These are phyloP conservation scores for Saprolegnia diclina DNA, from an alignment of 352 stramenopile genomes.

Conservation along the genomic window DNA sequence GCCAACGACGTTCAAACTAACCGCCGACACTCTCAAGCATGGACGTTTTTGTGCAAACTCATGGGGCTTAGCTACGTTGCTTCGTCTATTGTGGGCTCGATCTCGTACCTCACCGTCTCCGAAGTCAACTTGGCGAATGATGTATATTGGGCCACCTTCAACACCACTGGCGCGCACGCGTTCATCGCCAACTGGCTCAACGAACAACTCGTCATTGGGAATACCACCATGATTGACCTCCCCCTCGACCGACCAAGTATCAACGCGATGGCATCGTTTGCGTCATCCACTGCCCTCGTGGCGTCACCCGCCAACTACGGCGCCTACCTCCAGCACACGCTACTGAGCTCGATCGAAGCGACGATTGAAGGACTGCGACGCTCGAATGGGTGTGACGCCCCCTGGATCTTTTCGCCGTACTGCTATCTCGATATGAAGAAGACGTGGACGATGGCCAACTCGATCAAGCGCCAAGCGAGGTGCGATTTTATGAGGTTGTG, in stretches of 20 bases:
- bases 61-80: not conserved
- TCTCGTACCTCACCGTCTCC: conserved; percentile 15
- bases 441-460: conserved; percentile 7
- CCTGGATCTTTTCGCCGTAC: conserved; percentile 24
- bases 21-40: no score
- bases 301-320: not conserved
- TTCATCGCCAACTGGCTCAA: conserved; percentile 21
- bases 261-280: not conserved
- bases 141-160: conserved; percentile 13
- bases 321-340: conserved; percentile 1
- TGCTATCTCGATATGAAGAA: conserved; percentile 13
- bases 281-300: not conserved
- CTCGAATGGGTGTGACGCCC: conserved; percentile 1
- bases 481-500: no score
- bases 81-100: not conserved
- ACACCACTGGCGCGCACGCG: not conserved
- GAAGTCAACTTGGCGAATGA: conserved; percentile 20
- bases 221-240: not conserved
- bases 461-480: not conserved
- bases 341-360: conserved; percentile 5
- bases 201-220: conserved; percentile 7
- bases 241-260: not conserved
- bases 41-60: no score
- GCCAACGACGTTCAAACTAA: no score
- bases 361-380: conserved; percentile 4